Base-by-base conservation (phyloP, 2,329 filamentous ascomycete species). In the Alternaria sp. region DNA sequence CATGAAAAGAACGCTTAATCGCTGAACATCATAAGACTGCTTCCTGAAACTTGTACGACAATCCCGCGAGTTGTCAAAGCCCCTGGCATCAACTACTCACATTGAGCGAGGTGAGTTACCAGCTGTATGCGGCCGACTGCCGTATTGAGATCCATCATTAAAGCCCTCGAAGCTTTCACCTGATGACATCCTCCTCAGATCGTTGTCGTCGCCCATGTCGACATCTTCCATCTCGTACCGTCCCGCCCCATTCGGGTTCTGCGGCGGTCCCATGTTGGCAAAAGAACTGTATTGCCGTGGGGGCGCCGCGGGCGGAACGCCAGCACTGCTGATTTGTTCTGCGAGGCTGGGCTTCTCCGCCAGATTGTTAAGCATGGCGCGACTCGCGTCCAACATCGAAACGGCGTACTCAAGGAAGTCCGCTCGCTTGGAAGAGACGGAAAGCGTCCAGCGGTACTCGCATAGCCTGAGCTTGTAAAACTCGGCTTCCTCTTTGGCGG, bases 401-500 rank as follows among this genome's bases (percentile, higher is more conserved):
- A 84, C 75, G 11, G 83, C 83, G 36, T 80, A 81, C 15, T 79
- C 78, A 6, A 85, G 80, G 74, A 83, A 85, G 25, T 76, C 82
- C 11, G 86, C 87, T 51, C 91, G 89, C 77, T 93, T 93, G 47
- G 89, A 90, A 79, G 91, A 94, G 51, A 98, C 94, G 9, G 91
- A 91, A 59, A 98, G 84, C 10, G 95, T 97, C 95, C 95, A 99
- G 53, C 93, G 88, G 77, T 97, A 98, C 81, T 99, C 95, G 63
- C 89, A 90, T 21, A 98, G 82, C 1, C 95, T 86, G 12, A 92
- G 87, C 40, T 92, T 89, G 81, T 98, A 99, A 86, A 97, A 98
- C 30, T 96, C 93, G 0, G 92, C 93, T 79, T 98, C 95, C 77
- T 97, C 93, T 52, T 89, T 86, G 0, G 92, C 93, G 0, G 93